Base-by-base conservation (phyloP, 345 rosid genomes). In the Sonneratia alba region DNA sequence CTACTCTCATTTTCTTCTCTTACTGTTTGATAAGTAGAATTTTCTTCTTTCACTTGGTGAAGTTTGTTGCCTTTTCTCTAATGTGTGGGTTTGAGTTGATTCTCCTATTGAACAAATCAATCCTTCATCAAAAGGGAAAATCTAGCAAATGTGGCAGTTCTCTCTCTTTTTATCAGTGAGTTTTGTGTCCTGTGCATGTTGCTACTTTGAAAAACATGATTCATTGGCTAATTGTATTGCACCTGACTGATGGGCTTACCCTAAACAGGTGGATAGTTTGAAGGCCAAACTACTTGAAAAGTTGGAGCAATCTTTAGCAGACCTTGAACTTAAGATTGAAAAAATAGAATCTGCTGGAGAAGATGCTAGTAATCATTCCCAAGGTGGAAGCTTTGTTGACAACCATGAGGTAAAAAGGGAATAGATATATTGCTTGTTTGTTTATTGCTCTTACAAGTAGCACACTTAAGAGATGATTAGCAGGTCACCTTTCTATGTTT, bases 261-360 rank as follows among this genome's bases (percentile, higher is more conserved):
- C 40, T 72, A 64, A 37, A 63, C 88, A 96, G 99, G 90, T 96
- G 72, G 97, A 92, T 66, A 88, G 79, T 80, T 85, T 96, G 77
- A 83, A 89, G 87, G 95, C 78, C 77, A 88, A 83, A 81, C 85
- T 96, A 72, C 86, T 96, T 71, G 96, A 90, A 75, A 96, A 92
- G 85, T 81, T 96, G 76, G 95, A 96, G 78, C 97, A 89, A 70
- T 91, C 91, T 78, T 88, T 89, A 73, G 86, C 84, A 66, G 90
- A 86, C 70, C 92, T 90, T 77, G 88, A 82, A 78, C 85, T 92
- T 66, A 84, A 81, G 72, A 71, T 76, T 67, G 88, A 75, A 55
- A 89, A 83, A 56, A 73, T 88, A 71, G 75, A 78, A 72, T 73
- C 63, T 74, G 71, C 72, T 68, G 75, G 80, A 66, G 49, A 24